phyloP scores from a whole-genome alignment of 2,329 filamentous ascomycete species.

The Fusarium veterinarium region DNA sequence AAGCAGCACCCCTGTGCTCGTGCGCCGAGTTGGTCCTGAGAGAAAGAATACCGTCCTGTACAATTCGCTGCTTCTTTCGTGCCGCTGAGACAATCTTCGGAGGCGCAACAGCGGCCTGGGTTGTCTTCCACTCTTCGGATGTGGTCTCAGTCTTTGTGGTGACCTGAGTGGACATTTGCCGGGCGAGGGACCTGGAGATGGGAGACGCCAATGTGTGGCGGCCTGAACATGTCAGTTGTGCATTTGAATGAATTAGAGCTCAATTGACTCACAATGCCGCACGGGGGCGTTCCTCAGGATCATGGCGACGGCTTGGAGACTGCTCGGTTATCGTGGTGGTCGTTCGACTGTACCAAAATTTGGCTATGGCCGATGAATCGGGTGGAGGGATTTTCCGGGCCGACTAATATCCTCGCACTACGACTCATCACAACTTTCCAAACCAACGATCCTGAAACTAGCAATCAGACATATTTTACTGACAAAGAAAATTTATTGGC shows the following conservation, averaged over 20 bases:
- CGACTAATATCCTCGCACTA: constrained; percentile 13
- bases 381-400: constrained; percentile 42
- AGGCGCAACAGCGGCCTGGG: constrained; percentile 31
- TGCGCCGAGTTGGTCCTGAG: constrained; percentile 51
- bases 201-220: constrained; percentile 63
- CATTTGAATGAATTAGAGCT: not conserved
- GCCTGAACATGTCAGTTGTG: constrained; percentile 54
- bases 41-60: constrained; percentile 50
- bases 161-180: constrained; percentile 49
- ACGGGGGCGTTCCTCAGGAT: constrained; percentile 65
- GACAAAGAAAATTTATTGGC: constrained; percentile 23
- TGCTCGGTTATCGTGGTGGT: constrained; percentile 34
- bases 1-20: constrained; percentile 49
- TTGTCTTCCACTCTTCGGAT: constrained; percentile 39
- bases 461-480: constrained; percentile 10
- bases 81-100: constrained; percentile 42
- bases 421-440: not conserved
- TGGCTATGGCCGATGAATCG: constrained; percentile 35
- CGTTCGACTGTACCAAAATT: constrained; percentile 46
- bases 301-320: constrained; percentile 56
- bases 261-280: constrained; percentile 63
- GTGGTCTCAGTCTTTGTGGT: constrained; percentile 28
- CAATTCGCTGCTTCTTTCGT: constrained; percentile 50
- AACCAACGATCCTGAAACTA: not conserved
- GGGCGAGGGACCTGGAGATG: constrained; percentile 50